Percentiles rank a stretch among this genome's conserved stretches.
Evolutionary conservation across 495 filamentous ascomycete genomes (phyloP).

Genomic region (Sabuloglossum arenarium): DNA sequence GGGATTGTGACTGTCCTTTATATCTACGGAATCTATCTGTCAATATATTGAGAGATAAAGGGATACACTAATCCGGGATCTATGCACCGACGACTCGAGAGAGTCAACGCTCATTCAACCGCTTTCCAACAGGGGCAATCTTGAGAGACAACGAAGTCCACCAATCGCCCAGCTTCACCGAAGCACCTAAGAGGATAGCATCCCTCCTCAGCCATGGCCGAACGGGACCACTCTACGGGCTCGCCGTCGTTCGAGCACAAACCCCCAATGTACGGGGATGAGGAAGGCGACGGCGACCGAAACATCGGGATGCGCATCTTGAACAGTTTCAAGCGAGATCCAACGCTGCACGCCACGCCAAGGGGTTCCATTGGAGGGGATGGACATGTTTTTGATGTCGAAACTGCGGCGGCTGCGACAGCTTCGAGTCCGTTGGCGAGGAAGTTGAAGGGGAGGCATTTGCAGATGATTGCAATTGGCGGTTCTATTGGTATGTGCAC

Average conservation of each 20-base stretch:
- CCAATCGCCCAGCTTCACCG: too few species aligned
- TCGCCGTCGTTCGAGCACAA: not conserved
- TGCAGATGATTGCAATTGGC: constrained; percentile 59
- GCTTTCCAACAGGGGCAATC: too few species aligned
- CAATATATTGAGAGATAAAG: too few species aligned
- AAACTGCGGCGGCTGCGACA: constrained; percentile 50
- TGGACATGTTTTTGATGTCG: constrained; percentile 50
- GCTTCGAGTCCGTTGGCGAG: constrained; percentile 58
- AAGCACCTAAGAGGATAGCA: too few species aligned
- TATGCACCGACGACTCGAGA: too few species aligned
- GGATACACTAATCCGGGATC: too few species aligned
- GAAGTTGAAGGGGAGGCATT: constrained; percentile 58
- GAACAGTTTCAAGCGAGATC: constrained; percentile 71
- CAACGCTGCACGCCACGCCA: constrained; percentile 37
- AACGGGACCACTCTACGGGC: not conserved
- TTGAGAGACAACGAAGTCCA: too few species aligned
- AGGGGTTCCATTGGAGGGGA: constrained; percentile 30
- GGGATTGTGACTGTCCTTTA: too few species aligned
- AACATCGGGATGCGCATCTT: constrained; percentile 29
- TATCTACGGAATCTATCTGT: too few species aligned
- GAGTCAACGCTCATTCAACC: too few species aligned
- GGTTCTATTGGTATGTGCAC: constrained; percentile 61
- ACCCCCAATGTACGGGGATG: not conserved
- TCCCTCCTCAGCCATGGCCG: not conserved
- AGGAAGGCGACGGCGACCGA: not conserved